Base-by-base conservation (phyloP, 495 filamentous ascomycete species). In the Chaetomidium leptoderma region DNA sequence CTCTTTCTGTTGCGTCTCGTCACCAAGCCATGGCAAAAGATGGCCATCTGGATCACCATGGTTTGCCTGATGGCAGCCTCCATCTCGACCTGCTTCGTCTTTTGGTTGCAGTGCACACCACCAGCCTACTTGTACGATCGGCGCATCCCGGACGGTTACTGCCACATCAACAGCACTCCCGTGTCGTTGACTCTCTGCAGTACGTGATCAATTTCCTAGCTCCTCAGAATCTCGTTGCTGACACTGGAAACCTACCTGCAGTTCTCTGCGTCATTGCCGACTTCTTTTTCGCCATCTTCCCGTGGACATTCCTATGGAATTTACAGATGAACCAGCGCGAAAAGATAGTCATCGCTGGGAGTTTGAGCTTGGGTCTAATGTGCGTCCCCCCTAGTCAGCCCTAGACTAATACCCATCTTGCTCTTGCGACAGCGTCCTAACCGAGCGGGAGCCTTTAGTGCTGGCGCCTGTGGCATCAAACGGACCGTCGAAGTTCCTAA, bases 11-110 rank as follows among this genome's bases (percentile, higher is more conserved):
- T 43, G 19, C 40, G 40, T 43, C 21, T 43, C 6, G 40, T 43
- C 19, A 43, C 19, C 8, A 21, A 43, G 40, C 10, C 40, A 11
- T 43, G 21, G 19, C 40, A 43, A 17, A 23, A 43, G 10, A 6
- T 43, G 2, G 21, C 21, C 21, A 43, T 43, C 13, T 43, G 40
- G 40, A 13, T 43, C 7, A 43, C 40, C 19, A 43, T 43, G 40
- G 40, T 3, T n/a, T 23, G 40, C 8, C 21, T 43, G 21, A 43
- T 43, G 40, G 40, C 40, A 3, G 40, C 40, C 8, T 43, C 40
- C 19, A 43, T 43, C 40, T 43, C 40, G 40, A 19, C 24, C 19
- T 43, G 40, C 40, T 43, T 43, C 40, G 40, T 43, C 40, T 43
- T 43, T 9, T 43, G 40, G 40, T 9, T 43, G 21, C 40, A 43